Evolutionary conservation across 257 asterid species (phyloP).

Genomic region (Anisodus acutangulus): DNA sequence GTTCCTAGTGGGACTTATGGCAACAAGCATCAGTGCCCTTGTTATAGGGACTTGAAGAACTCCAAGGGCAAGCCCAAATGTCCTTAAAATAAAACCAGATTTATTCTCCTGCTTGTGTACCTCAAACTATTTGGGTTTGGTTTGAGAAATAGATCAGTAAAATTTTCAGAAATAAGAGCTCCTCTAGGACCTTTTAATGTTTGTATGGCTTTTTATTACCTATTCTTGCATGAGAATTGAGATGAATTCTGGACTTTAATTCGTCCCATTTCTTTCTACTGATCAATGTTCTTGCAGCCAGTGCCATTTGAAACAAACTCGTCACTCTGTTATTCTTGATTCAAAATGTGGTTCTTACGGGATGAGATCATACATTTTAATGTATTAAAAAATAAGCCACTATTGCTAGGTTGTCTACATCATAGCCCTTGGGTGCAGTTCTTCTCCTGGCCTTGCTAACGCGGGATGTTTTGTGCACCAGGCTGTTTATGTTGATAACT

Average conservation of each 20-base stretch:
- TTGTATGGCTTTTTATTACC: not conserved
- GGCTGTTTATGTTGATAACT: not conserved
- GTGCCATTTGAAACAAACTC: too few relatives aligned
- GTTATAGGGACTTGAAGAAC: conserved; percentile 62
- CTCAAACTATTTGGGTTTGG: not conserved
- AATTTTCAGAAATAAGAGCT: not conserved
- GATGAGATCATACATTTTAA: not conserved
- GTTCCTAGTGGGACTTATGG: conserved; percentile 82
- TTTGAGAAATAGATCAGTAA: not conserved
- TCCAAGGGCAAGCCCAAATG: conserved; percentile 81
- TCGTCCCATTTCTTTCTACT: not conserved
- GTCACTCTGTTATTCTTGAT: not conserved
- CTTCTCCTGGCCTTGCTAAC: too few relatives aligned
- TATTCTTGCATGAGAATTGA: not conserved
- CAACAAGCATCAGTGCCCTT: conserved; percentile 77
- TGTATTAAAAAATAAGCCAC: not conserved
- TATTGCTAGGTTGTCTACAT: too few relatives aligned
- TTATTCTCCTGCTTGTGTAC: not conserved
- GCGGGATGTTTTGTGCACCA: too few relatives aligned
- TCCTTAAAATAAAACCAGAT: conserved; percentile 42
- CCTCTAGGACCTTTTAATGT: conserved; percentile 8
- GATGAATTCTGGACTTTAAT: not conserved
- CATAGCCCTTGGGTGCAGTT: too few relatives aligned
- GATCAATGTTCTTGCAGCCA: not conserved
- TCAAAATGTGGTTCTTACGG: not conserved